phyloP scores from a whole-genome alignment of 306 rosid species.

The Rosa multiflora region DNA sequence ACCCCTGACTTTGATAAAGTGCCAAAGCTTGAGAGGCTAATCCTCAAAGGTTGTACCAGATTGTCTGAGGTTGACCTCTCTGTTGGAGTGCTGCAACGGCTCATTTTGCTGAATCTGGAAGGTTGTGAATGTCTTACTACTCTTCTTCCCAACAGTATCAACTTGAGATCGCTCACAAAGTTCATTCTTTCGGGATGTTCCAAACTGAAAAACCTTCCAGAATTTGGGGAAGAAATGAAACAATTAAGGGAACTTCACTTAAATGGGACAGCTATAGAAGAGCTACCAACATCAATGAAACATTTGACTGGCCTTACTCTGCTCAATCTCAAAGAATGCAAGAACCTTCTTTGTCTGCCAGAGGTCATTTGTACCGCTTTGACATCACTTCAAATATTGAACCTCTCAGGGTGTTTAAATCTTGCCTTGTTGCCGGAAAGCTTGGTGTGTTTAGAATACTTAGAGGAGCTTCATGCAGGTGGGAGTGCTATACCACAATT shows the following conservation, averaged over 20 bases:
- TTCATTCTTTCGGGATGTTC: slow-evolving; percentile 3
- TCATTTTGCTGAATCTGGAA: too few species aligned
- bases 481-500: slow-evolving; percentile 8
- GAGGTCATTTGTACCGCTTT: slow-evolving; percentile 1
- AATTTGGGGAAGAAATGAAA: background rate
- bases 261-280: slow-evolving; percentile 7
- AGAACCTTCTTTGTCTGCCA: background rate
- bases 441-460: slow-evolving; percentile 11
- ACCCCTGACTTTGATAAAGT: background rate
- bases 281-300: slow-evolving; percentile 16
- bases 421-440: slow-evolving; percentile 14
- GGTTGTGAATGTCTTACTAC: background rate
- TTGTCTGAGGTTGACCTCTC: background rate
- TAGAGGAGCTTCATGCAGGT: slow-evolving; percentile 19
- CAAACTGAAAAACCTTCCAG: background rate
- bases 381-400: slow-evolving; percentile 16
- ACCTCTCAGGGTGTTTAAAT: slow-evolving; percentile 10
- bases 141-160: background rate
- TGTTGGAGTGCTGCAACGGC: background rate
- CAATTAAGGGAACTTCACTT: slow-evolving; percentile 7
- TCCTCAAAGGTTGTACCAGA: background rate
- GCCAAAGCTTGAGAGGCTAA: background rate
- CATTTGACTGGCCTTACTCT: slow-evolving; percentile 13
- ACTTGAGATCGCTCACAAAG: background rate
- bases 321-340: slow-evolving; percentile 16